Conservation (phyloP, 345 rosid genomes). For the Barbarea vulgaris region DNA sequence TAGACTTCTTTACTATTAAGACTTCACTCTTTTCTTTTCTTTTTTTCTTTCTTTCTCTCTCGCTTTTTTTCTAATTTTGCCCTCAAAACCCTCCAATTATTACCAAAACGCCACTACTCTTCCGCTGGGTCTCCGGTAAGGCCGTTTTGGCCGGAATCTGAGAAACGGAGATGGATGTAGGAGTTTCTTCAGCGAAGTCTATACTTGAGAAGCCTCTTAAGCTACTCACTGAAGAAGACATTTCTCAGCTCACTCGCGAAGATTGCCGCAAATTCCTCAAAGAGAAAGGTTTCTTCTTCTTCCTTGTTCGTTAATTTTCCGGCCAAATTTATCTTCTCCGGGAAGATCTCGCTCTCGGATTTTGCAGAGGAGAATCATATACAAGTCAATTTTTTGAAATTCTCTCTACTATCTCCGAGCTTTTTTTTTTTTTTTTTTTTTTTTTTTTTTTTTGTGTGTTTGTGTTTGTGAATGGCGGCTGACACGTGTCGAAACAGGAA, state of each 20-base stretch:
- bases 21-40: neutral
- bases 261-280: conserved; percentile 94
- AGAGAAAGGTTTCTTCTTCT: conserved; percentile 60
- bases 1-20: neutral
- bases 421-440: neutral
- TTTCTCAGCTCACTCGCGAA: conserved; percentile 95
- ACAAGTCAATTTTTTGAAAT: conserved; percentile 2
- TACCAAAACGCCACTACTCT: conserved; percentile 48
- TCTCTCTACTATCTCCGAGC: neutral
- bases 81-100: conserved; percentile 29
- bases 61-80: conserved; percentile 18
- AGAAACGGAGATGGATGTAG: conserved; percentile 48
- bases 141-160: conserved; percentile 34
- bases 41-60: neutral
- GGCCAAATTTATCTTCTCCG: conserved; percentile 35
- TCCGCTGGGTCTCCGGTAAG: conserved; percentile 27
- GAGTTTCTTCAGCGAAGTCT: conserved; percentile 58
- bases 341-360: conserved; percentile 14
- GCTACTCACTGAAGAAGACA: conserved; percentile 91
- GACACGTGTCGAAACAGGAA: conserved; percentile 76
- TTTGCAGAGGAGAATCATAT: neutral
- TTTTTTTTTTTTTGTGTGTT: neutral
- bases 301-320: neutral
- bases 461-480: conserved; percentile 34
- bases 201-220: conserved; percentile 77